Conservation (phyloP, 352 stramenopile genomes). For the Pythium scleroteichum region DNA sequence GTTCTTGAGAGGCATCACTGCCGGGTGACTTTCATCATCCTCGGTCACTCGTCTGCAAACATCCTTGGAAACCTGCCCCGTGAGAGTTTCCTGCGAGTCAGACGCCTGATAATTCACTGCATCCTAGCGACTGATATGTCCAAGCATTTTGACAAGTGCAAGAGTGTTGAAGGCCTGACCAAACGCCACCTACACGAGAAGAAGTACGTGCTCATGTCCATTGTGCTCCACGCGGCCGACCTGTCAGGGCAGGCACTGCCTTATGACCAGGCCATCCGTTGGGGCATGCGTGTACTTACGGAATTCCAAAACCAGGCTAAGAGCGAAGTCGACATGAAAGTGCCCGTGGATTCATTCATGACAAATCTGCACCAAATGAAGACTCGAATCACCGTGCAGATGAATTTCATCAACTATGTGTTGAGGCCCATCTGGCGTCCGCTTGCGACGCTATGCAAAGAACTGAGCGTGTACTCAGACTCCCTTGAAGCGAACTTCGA, state of each 20-base stretch:
- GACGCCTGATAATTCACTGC: conserved; percentile 56
- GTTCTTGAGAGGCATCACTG: conserved; percentile 86
- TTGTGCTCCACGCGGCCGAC: conserved; percentile 72
- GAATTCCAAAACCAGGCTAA: conserved; percentile 78
- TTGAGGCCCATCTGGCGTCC: conserved; percentile 68
- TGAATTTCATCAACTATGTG: conserved; percentile 81
- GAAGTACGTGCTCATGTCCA: conserved; percentile 52
- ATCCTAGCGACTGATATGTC: conserved; percentile 80
- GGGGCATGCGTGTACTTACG: conserved; percentile 58
- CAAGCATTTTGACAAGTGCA: conserved; percentile 76
- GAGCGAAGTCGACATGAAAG: conserved; percentile 59
- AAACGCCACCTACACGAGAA: conserved; percentile 39
- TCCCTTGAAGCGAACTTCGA: conserved; percentile 64
- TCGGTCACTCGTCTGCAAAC: conserved; percentile 58
- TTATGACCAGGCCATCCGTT: conserved; percentile 55
- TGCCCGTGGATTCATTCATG: conserved; percentile 76
- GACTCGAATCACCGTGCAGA: conserved; percentile 62
- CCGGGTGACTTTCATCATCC: conserved; percentile 67
- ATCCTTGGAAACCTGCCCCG: conserved; percentile 54
- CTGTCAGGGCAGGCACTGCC: conserved; percentile 68
- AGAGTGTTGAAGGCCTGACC: conserved; percentile 51
- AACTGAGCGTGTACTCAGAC: conserved; percentile 55
- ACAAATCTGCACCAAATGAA: conserved; percentile 60
- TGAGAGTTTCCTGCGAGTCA: conserved; percentile 51
- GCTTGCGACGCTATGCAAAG: conserved; percentile 44